phyloP scores from a whole-genome alignment of 768 basidiomycete species.

The Xerocomellus chrysenteron region DNA sequence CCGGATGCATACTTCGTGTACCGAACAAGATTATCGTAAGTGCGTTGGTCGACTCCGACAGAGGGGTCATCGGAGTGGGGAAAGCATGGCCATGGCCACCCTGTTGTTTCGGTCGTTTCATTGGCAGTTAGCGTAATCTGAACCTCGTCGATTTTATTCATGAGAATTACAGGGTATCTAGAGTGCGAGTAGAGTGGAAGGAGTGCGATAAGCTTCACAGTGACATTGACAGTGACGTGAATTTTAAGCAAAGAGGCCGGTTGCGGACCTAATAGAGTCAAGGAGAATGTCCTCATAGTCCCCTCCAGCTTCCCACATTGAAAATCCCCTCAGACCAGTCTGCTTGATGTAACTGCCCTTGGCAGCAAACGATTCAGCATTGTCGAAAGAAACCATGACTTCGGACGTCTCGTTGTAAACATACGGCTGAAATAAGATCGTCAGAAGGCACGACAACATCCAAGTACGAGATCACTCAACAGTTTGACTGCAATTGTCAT shows the following conservation, averaged over 20 bases:
- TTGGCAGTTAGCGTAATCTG: neutral
- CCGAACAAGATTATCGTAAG: slow-evolving; percentile 43
- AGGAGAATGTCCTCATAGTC: slow-evolving; percentile 62
- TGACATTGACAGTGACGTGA: no score
- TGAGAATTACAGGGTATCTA: neutral
- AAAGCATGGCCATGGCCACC: slow-evolving; percentile 24
- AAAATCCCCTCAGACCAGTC: slow-evolving; percentile 59
- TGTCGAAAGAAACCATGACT: slow-evolving; percentile 66
- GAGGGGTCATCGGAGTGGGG: slow-evolving; percentile 23
- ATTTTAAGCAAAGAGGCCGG: no score
- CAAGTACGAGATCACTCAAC: slow-evolving; percentile 38
- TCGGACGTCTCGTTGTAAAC: slow-evolving; percentile 57
- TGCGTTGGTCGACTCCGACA: slow-evolving; percentile 33
- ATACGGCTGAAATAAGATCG: slow-evolving; percentile 48
- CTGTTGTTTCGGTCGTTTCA: neutral
- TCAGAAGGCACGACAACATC: neutral
- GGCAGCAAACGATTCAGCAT: slow-evolving; percentile 53
- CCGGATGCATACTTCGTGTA: slow-evolving; percentile 54
- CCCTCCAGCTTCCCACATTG: slow-evolving; percentile 71
- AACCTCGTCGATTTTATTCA: slow-evolving; percentile 1
- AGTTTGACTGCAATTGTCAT: slow-evolving; percentile 69
- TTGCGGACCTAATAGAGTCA: slow-evolving; percentile 45
- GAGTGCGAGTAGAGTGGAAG: neutral
- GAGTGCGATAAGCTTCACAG: no score
- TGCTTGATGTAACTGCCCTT: slow-evolving; percentile 62